Conservation (phyloP, 371 early-diverging fungal genomes). For the Catenaria anguillulae region DNA sequence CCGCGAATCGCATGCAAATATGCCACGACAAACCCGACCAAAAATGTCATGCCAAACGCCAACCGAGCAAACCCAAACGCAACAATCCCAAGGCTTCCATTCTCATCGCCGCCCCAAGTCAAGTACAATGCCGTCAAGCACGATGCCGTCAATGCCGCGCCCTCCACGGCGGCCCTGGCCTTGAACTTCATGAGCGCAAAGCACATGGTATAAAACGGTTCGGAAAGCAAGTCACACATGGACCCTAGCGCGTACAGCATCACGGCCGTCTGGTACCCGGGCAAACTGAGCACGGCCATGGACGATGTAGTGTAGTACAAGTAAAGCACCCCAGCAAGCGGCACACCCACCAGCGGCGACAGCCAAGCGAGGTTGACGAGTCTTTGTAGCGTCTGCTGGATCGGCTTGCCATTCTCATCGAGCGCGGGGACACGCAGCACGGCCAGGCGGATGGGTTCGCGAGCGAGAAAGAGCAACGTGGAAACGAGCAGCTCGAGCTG, state of each 20-base stretch:
- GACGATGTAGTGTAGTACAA: too few species aligned
- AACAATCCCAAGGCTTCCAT: constrained; percentile 45
- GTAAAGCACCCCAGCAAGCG: constrained; percentile 15
- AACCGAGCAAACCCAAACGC: constrained; percentile 67
- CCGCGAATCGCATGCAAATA: neutral
- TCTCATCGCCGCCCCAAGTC: constrained; percentile 35
- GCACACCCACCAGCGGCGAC: constrained; percentile 44
- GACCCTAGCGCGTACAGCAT: constrained; percentile 53
- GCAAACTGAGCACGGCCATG: constrained; percentile 20
- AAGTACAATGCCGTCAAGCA: constrained; percentile 50
- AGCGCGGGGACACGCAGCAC: constrained; percentile 30
- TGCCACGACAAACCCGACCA: neutral
- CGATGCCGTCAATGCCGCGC: constrained; percentile 52
- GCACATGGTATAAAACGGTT: constrained; percentile 67
- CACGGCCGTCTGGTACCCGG: constrained; percentile 28
- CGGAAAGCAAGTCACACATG: constrained; percentile 54
- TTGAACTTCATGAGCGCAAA: constrained; percentile 54
- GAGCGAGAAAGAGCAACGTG: constrained; percentile 76
- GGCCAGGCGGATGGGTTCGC: constrained; percentile 79
- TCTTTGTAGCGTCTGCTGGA: constrained; percentile 24
- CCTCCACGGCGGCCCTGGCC: constrained; percentile 65
- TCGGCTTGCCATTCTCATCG: neutral
- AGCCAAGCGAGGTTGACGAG: constrained; percentile 62
- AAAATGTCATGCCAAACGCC: constrained; percentile 32
- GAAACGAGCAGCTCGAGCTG: constrained; percentile 70